Conservation (phyloP, 495 filamentous ascomycete species). For the Antarctomyces pellizariae region DNA sequence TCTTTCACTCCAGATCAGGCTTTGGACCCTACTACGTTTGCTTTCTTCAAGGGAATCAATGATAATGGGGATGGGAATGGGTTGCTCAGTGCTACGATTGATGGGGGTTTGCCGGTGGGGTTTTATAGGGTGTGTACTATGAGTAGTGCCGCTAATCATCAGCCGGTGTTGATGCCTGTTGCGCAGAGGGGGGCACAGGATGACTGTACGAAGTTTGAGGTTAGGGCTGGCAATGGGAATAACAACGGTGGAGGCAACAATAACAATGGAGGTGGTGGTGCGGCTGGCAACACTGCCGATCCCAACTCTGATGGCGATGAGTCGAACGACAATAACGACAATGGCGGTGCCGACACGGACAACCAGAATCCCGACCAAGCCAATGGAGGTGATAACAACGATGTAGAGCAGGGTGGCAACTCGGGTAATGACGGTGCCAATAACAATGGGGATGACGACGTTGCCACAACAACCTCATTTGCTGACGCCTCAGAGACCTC, state of each 20-base stretch:
- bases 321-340: no score
- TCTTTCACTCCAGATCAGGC: conserved; percentile 26
- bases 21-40: conserved; percentile 32
- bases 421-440: no score
- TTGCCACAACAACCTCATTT: conserved; percentile 12
- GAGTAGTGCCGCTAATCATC: conserved; percentile 44
- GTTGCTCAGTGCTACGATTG: conserved; percentile 26
- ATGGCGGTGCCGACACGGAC: conserved; percentile 3
- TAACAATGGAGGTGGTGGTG: no score
- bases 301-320: conserved; percentile 2
- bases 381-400: no score
- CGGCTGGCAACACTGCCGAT: no score
- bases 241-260: no score
- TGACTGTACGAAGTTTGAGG: conserved; percentile 47
- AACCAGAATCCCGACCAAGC: conserved; percentile 3
- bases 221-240: no score
- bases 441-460: conserved; percentile 24
- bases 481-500: conserved; percentile 3
- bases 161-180: conserved; percentile 57
- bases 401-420: no score
- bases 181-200: conserved; percentile 52
- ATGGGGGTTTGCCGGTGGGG: conserved; percentile 30
- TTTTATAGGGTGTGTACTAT: conserved; percentile 53
- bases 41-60: conserved; percentile 63
- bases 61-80: conserved; percentile 44